Conservation (phyloP, 371 early-diverging fungal species). For the Nematocida major region DNA sequence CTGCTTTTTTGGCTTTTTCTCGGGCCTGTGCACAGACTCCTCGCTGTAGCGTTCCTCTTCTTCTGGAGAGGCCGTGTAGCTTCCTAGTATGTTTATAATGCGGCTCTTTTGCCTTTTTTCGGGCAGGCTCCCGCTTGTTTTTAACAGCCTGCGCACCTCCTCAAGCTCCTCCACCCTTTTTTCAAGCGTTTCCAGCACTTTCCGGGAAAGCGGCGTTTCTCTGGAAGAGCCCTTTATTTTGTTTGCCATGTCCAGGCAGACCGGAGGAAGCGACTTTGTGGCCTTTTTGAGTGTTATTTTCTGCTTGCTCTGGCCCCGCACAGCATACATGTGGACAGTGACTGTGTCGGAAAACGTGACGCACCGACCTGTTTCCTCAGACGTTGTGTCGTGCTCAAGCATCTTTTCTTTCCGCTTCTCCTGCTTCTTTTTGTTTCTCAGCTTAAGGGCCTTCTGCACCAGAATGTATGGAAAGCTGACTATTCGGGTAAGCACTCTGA, state of each 20-base stretch:
- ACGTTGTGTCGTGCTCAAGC: not conserved
- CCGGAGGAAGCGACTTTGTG: constrained; percentile 26
- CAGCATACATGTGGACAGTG: not conserved
- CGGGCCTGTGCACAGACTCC: not conserved
- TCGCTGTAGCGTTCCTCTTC: not conserved
- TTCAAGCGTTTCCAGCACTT: not conserved
- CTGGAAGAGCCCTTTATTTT: constrained; percentile 16
- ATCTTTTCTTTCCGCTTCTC: not conserved
- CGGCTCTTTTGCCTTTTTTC: constrained; percentile 1
- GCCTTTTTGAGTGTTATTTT: constrained; percentile 14
- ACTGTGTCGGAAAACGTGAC: constrained; percentile 28
- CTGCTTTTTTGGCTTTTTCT: not conserved
- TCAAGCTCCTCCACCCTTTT: not conserved
- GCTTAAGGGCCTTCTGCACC: not conserved
- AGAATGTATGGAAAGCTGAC: too few relatives aligned
- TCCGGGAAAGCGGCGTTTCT: constrained; percentile 12
- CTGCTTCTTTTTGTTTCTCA: not conserved
- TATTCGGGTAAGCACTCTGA: too few relatives aligned
- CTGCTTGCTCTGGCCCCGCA: not conserved
- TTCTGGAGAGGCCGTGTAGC: constrained; percentile 22
- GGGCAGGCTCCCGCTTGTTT: not conserved
- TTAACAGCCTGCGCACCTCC: not conserved
- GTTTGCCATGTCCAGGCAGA: not conserved
- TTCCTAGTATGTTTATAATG: constrained; percentile 35
- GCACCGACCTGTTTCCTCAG: constrained; percentile 21